Evolutionary conservation across 495 filamentous ascomycete species (phyloP), one percentile per base, ranked within the genome.

Genomic region (Neurospora sp.): DNA sequence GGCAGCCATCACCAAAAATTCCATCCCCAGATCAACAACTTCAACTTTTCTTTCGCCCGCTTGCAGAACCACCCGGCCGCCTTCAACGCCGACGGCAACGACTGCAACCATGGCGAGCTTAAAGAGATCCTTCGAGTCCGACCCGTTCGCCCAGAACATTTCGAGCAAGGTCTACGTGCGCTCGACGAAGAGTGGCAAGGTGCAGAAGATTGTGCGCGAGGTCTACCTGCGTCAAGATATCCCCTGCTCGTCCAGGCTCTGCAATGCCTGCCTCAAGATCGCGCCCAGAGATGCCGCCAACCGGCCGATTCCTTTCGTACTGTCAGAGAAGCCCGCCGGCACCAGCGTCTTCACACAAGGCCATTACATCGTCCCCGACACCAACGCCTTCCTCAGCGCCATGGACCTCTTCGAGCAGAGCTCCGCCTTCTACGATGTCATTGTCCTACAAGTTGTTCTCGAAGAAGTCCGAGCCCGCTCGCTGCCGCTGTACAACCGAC

Each of bases 121-220:
- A 73, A 94, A 96, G 82, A 86, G 94, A 76, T 89, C 92, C 27
- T 80, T 89, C 74, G 90, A 85, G 71, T 84, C 87, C 11, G 94
- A 94, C 77, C 86, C 89, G 18, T 86, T 89, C 70, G 86, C 89
- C n/a, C 85, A 89, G 69, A 96, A 92, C 81, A 92, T 97, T 72
- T 92, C 91, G 66, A 97, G 91, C 88, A 97, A 98, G 84, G 88
- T 96, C 75, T 99, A 94, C 77, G 91, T 98, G 74, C 86, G 96
- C 73, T 97, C 96, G 38, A 94, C 94, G 20, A 95, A 92, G 81
- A 93, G 89, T 82, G 96, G 96, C 78, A 98, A 97, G 84, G 96
- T 98, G 73, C 94, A 97, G 83, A 99, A 99, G 85, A 94, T 99
- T 81, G 96, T 98, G 74, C 90, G 94, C 69, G 96, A 99, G 85